Base-by-base conservation (phyloP, 2,329 filamentous ascomycete genomes). In the Periglandula ipomoeae region DNA sequence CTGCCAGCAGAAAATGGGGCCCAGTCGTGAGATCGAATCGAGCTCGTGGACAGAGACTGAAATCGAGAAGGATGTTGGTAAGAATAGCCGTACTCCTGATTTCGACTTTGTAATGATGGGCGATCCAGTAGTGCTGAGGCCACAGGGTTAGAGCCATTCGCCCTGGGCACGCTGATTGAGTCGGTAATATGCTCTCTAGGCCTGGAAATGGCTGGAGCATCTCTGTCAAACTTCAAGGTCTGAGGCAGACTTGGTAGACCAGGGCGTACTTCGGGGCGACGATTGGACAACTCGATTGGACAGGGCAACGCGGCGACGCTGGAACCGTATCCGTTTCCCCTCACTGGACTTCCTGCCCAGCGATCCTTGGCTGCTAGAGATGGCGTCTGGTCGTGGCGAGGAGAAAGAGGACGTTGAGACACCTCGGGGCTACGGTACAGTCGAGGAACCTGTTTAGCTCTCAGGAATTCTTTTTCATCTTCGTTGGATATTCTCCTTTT, bases 1-100 rank as follows among this genome's bases (percentile, higher is more conserved):
- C 47, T 58, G 5, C 59, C 64, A 4, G 69, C 54, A 3, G 71
- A 69, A 55, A 72, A 75, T 0, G 71, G 68, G 0, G 68, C 65
- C 34, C 69, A 62, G 40, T 76, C 73, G 51, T 70, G 68, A 2
- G 65, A 58, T 44, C 68, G 66, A 44, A 66, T 60, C 2, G 74
- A 66, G 37, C 71, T 69, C 3, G 72, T 53, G 4, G 74, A 72
- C 2, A 73, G 61, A 2, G 73, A 73, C 49, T 76, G 74, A 24
- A 65, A 63, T 47, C 71, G 65, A 26, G 53, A 67, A 2, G 70
- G 67, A 49, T 75, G 71, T 51, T 70, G 69, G 50, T 70, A 70
- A 24, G 60, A 55, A 53, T 69, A 71, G 17, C 59, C 58, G 48
- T 70, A 70, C 30, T 57, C 59, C 4, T 58, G 54, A 26, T 58